phyloP scores from a whole-genome alignment of 2,329 filamentous ascomycete species.

The Claviceps maximensis region DNA sequence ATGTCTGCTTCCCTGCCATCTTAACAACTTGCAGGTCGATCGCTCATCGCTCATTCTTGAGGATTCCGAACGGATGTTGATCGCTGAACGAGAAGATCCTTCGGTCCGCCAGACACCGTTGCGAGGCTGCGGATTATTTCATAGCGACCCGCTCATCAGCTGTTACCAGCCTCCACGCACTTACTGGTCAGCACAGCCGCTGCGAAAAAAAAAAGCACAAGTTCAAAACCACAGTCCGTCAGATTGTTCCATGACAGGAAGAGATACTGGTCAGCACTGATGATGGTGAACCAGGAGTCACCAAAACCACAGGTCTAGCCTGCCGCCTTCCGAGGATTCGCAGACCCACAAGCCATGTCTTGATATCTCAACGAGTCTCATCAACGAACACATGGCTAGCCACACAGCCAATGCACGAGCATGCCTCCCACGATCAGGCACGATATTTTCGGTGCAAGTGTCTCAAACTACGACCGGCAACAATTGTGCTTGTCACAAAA shows the following conservation, averaged over 20 bases:
- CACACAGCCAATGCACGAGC: conserved; percentile 13
- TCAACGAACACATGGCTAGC: conserved; percentile 24
- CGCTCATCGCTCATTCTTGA: too few species aligned
- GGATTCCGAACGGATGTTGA: too few species aligned
- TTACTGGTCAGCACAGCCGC: neutral
- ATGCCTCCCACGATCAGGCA: conserved; percentile 4
- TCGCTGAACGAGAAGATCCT: too few species aligned
- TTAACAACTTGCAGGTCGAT: neutral
- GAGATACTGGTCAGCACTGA: neutral
- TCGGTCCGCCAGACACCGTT: too few species aligned
- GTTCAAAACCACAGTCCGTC: neutral
- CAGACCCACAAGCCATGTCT: conserved; percentile 17
- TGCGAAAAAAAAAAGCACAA: too few species aligned
- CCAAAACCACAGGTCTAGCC: neutral
- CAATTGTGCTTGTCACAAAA: neutral
- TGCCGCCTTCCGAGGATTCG: neutral
- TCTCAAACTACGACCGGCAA: conserved; percentile 7
- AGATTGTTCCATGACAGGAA: neutral
- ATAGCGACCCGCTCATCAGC: neutral
- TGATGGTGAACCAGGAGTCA: neutral
- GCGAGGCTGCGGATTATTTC: neutral
- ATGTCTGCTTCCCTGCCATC: neutral
- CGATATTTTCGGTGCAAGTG: conserved; percentile 9
- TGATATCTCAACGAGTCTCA: conserved; percentile 21
- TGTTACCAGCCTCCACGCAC: neutral